Conservation (phyloP, 306 rosid species). For the Ziziphus jujuba region DNA sequence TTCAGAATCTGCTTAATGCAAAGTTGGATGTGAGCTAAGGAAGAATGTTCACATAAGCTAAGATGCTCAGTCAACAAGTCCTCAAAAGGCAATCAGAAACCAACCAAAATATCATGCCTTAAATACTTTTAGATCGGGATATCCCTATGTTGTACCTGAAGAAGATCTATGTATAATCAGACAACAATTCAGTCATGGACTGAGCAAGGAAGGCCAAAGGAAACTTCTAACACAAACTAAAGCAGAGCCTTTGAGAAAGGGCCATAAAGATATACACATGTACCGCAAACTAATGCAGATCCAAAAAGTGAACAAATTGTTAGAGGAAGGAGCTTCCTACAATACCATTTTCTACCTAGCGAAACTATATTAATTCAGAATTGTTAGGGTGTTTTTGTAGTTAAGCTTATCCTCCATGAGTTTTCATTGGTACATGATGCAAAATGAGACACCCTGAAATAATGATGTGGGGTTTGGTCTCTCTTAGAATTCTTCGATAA, state of each 20-base stretch:
- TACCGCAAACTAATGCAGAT: neutral
- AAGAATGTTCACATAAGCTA: neutral
- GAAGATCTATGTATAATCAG: neutral
- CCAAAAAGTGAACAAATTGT: too few relatives aligned
- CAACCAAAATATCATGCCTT: neutral
- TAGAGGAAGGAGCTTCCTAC: slow-evolving; percentile 58
- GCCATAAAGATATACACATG: too few relatives aligned
- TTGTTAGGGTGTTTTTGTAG: neutral
- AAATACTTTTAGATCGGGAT: neutral
- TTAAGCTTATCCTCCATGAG: neutral
- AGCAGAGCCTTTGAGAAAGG: too few relatives aligned
- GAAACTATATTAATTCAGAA: too few relatives aligned
- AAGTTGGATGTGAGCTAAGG: neutral
- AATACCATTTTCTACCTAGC: neutral
- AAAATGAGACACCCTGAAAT: neutral
- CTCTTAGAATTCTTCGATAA: neutral
- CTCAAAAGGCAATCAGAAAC: neutral
- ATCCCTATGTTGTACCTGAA: neutral
- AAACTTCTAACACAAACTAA: too few relatives aligned
- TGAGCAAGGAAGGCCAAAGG: too few relatives aligned
- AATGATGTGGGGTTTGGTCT: neutral
- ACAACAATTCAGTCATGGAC: too few relatives aligned
- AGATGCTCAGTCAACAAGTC: too few relatives aligned
- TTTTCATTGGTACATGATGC: neutral
- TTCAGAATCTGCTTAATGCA: neutral